Base-by-base conservation (phyloP, 2,329 filamentous ascomycete species). In the Chrysosporium keratinophilum region DNA sequence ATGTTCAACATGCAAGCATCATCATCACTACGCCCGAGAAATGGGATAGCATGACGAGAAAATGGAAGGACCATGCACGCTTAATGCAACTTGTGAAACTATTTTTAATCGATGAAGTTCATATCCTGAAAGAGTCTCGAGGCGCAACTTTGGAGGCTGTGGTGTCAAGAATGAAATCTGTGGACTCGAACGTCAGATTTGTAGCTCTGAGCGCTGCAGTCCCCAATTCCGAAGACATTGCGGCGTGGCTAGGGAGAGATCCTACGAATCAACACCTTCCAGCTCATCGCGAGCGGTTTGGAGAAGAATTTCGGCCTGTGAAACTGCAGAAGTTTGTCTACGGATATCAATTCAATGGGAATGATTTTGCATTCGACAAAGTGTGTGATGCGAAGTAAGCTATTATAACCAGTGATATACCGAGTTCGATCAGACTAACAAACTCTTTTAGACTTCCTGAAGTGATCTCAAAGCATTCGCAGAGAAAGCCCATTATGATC, bases 1-100 rank as follows among this genome's bases (percentile, higher is more conserved):
- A 78, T 52, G 84, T 91, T 5, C 83, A 88, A 56, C 80, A 76
- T 60, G 87, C 87, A 2, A 83, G 83, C 45, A 87, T 95, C 58
- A 91, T 95, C 59, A 78, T 94, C 57, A 93, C 88, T 0, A 95
- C 88, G 0, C 88, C 88, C 0, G 88, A 95, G 68, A 94, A 94
- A 64, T 94, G 88, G 88, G 88, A 95, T 64, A 91, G 87, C 56
- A 83, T 93, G 66, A 94, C 88, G 0, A 77, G 88, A 15, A 90
- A 88, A 64, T 94, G 88, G 88, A 82, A 83, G 60, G 88, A 94
- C 61, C 85, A 94, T 62, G 77, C 78, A 50, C 85, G 77, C 58
- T 71, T 94, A 15, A 80, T 94, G 68, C 79, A 84, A 55, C 75
- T 90, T 57, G 80, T 94, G 44, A 86, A 84, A 56, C 71, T 95